phyloP scores from a whole-genome alignment of 768 basidiomycete genomes.

The Baorangia bicolor region DNA sequence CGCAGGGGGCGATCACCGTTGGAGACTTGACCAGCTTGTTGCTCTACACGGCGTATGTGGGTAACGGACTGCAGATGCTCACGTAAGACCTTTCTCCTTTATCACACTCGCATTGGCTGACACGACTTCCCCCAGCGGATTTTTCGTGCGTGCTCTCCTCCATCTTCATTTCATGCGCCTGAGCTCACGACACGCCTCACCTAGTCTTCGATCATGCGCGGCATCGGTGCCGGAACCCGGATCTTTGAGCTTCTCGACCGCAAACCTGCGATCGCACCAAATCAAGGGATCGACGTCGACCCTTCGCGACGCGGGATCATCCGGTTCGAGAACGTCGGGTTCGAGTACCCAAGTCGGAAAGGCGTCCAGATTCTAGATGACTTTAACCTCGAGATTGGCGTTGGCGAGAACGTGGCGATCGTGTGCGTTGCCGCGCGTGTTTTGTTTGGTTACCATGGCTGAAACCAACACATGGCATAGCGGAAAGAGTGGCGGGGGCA shows the following conservation, averaged over 20 bases:
- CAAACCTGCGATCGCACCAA: slow-evolving; percentile 66
- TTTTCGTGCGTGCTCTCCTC: slow-evolving; percentile 35
- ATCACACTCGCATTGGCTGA: neutral
- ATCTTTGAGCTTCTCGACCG: slow-evolving; percentile 94
- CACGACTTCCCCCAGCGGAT: slow-evolving; percentile 27
- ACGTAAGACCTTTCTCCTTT: slow-evolving; percentile 47
- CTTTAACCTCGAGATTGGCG: slow-evolving; percentile 74
- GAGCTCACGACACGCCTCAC: neutral
- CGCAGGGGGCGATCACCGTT: slow-evolving; percentile 82
- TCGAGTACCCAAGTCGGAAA: slow-evolving; percentile 87
- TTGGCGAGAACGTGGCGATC: slow-evolving; percentile 87
- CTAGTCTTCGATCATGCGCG: slow-evolving; percentile 93
- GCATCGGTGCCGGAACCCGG: slow-evolving; percentile 87
- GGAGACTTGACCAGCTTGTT: slow-evolving; percentile 89
- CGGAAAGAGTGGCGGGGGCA: slow-evolving; percentile 91
- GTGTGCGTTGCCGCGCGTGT: slow-evolving; percentile 58
- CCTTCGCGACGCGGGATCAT: slow-evolving; percentile 63
- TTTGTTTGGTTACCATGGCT: neutral
- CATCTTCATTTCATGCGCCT: neutral
- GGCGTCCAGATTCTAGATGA: slow-evolving; percentile 80
- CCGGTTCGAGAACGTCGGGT: slow-evolving; percentile 79
- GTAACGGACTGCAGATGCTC: slow-evolving; percentile 75
- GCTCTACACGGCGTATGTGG: slow-evolving; percentile 89
- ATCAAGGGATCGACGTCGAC: slow-evolving; percentile 56
- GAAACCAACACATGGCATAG: slow-evolving; percentile 36